These are phyloP conservation scores for Monosporascus sp. DNA, from an alignment of 2,329 filamentous ascomycete genomes.

Conservation along the genomic window DNA sequence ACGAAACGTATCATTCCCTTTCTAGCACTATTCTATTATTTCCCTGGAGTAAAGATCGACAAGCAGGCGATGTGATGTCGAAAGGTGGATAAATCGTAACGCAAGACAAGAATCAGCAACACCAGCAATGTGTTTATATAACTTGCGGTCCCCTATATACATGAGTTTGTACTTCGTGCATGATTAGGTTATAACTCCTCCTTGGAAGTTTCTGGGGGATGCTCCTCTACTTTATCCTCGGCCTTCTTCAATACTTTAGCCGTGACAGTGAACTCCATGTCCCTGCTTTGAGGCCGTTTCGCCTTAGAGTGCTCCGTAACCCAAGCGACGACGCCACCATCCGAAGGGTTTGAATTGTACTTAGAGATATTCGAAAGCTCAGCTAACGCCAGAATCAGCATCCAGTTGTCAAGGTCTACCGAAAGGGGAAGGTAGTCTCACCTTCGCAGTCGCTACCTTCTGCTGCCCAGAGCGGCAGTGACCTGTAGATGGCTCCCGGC, in stretches of 20 bases:
- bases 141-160: too few species aligned
- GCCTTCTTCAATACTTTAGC: constrained; percentile 24
- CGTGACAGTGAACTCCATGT: constrained; percentile 31
- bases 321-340: constrained; percentile 25
- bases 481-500: constrained; percentile 44
- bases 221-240: neutral
- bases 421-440: constrained; percentile 13
- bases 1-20: too few species aligned
- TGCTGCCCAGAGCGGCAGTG: constrained; percentile 45
- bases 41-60: too few species aligned
- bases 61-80: too few species aligned
- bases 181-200: neutral
- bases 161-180: too few species aligned
- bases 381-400: neutral
- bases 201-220: neutral
- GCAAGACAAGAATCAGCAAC: too few species aligned
- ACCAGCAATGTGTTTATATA: neutral
- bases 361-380: constrained; percentile 16
- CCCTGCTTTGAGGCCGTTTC: constrained; percentile 13
- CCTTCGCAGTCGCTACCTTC: constrained; percentile 37
- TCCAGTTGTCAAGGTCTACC: neutral
- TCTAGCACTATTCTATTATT: too few species aligned
- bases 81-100: too few species aligned
- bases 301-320: constrained; percentile 25
- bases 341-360: constrained; percentile 18